These are phyloP conservation scores for Mortierella sp. DNA, from an alignment of 371 early-diverging fungal genomes.

Conservation along the genomic window DNA sequence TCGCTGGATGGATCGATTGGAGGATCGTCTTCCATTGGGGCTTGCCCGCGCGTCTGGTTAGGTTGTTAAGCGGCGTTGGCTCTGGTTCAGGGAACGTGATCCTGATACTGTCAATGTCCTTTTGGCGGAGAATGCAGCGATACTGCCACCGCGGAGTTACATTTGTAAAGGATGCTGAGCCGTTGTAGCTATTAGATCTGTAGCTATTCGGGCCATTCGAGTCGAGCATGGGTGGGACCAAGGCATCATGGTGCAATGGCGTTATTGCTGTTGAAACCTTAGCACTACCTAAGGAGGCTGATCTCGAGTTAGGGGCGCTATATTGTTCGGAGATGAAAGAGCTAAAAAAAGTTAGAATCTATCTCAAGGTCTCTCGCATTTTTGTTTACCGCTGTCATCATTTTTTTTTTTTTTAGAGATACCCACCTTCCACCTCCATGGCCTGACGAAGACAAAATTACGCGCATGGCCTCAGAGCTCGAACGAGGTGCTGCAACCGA, in stretches of 20 bases:
- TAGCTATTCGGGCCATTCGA: not conserved
- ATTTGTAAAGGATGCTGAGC: conserved; percentile 3
- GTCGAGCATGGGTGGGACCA: not conserved
- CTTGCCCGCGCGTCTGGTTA: conserved; percentile 51
- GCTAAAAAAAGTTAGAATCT: too few species aligned
- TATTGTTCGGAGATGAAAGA: too few species aligned
- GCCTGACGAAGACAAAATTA: conserved; percentile 19
- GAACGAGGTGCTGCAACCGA: conserved; percentile 14
- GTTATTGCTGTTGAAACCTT: not conserved
- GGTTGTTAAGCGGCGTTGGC: conserved; percentile 31
- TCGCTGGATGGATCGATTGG: conserved; percentile 56
- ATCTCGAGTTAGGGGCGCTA: too few species aligned
- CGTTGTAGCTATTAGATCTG: not conserved
- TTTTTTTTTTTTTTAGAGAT: too few species aligned
- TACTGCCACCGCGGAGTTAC: conserved; percentile 40
- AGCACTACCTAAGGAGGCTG: too few species aligned
- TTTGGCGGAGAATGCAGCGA: conserved; percentile 49
- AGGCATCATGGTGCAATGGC: not conserved
- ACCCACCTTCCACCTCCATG: conserved; percentile 17
- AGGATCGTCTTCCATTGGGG: conserved; percentile 58
- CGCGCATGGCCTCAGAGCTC: conserved; percentile 38
- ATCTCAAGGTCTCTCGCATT: too few species aligned
- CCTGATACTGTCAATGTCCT: conserved; percentile 43
- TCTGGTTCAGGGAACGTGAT: conserved; percentile 50
- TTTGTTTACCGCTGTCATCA: too few species aligned